These are phyloP conservation scores for Volvariella volvacea DNA, from an alignment of 1,284 basidiomycete genomes.

Conservation along the genomic window DNA sequence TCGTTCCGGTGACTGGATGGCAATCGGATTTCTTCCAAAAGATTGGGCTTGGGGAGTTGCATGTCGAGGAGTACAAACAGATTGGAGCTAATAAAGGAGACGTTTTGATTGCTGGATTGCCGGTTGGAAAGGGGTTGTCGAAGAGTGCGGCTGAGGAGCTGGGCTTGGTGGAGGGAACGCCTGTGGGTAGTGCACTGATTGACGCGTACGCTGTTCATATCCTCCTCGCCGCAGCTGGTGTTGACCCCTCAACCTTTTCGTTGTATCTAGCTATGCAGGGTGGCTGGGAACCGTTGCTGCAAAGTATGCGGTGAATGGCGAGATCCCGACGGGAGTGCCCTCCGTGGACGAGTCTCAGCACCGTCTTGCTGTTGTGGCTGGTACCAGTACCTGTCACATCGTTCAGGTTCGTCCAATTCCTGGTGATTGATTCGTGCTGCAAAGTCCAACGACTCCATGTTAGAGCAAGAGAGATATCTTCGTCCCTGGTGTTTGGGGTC, in stretches of 20 bases:
- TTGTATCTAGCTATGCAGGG: slow-evolving; percentile 65
- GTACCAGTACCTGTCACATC: slow-evolving; percentile 94
- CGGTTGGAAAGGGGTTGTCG: slow-evolving; percentile 82
- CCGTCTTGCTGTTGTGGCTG: slow-evolving; percentile 89
- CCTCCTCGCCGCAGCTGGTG: neutral
- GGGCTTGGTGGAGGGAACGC: slow-evolving; percentile 82
- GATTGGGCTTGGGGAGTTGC: slow-evolving; percentile 74
- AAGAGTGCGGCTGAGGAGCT: slow-evolving; percentile 78
- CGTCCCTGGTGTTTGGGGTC: slow-evolving; percentile 94
- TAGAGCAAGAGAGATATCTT: slow-evolving; percentile 79
- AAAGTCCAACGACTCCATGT: slow-evolving; percentile 12
- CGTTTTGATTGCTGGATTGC: slow-evolving; percentile 87
- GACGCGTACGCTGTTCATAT: slow-evolving; percentile 67
- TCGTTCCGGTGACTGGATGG: slow-evolving; percentile 87
- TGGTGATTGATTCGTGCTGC: neutral
- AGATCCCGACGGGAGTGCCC: slow-evolving; percentile 42
- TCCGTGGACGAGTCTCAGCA: slow-evolving; percentile 71
- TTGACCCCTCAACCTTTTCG: no score
- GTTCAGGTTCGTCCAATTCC: slow-evolving; percentile 53
- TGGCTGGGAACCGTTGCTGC: slow-evolving; percentile 97
- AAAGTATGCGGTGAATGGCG: slow-evolving; percentile 52
- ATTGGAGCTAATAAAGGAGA: slow-evolving; percentile 63
- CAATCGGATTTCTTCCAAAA: slow-evolving; percentile 79
- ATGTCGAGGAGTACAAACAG: slow-evolving; percentile 64
- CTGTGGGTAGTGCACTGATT: slow-evolving; percentile 92